Evolutionary conservation across 2,329 filamentous ascomycete genomes (phyloP).

Genomic region (Fusarium coffeatum): DNA sequence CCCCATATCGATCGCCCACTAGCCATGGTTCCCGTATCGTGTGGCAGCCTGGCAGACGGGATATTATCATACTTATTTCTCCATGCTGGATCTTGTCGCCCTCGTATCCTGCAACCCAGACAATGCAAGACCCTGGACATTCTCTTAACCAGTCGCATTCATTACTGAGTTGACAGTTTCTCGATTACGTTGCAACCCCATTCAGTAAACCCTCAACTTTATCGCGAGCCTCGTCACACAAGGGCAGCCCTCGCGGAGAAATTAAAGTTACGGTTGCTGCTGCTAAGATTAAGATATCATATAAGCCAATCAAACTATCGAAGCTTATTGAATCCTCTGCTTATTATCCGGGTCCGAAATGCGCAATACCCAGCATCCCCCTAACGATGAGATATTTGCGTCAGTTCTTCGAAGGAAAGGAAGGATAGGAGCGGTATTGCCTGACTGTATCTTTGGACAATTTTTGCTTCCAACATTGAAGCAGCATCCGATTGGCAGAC

Average conservation of each 20-base stretch:
- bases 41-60: not conserved
- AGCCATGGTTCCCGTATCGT: constrained; percentile 19
- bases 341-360: not conserved
- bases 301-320: not conserved
- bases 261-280: not conserved
- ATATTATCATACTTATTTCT: not conserved
- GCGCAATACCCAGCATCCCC: not conserved
- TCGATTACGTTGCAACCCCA: not conserved
- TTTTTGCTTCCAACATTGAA: not conserved
- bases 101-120: constrained; percentile 24
- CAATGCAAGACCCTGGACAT: constrained; percentile 17
- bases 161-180: constrained; percentile 21
- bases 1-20: constrained; percentile 15
- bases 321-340: not conserved
- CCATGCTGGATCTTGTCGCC: constrained; percentile 20
- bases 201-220: not conserved
- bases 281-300: not conserved
- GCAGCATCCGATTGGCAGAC: not conserved
- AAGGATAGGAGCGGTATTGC: not conserved
- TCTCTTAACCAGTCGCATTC: constrained; percentile 25
- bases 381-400: not conserved
- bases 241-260: not conserved
- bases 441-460: not conserved
- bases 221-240: not conserved
- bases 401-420: not conserved